A percentile compares a stretch with the other conserved stretches of the same genome.
Evolutionary conservation across 1,284 basidiomycete species (phyloP).

Genomic region (Heterobasidion occidentale): DNA sequence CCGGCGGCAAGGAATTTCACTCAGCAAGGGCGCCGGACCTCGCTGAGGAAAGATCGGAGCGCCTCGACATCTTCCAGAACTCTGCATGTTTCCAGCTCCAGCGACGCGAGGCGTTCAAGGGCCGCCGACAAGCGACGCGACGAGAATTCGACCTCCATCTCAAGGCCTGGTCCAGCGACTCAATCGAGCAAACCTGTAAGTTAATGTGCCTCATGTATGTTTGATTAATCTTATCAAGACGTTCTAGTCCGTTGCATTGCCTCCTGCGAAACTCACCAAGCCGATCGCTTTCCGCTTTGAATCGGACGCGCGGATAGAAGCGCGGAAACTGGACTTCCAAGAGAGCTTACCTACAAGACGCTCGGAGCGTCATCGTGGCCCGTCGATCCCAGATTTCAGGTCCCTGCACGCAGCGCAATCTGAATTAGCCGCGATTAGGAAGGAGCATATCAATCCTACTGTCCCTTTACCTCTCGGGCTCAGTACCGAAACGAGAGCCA

Average conservation of each 20-base stretch:
- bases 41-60: not conserved
- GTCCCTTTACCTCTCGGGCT: conserved; percentile 39
- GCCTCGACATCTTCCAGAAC: not conserved
- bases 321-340: conserved; percentile 20
- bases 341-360: conserved; percentile 17
- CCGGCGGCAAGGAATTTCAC: not conserved
- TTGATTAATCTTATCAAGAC: not conserved
- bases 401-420: conserved; percentile 43
- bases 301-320: conserved; percentile 34
- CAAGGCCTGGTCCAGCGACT: not conserved
- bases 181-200: not conserved
- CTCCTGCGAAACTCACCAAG: conserved; percentile 33
- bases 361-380: conserved; percentile 12
- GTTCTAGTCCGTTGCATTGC: conserved; percentile 18
- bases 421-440: conserved; percentile 30
- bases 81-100: not conserved
- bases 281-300: conserved; percentile 45
- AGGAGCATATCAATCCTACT: conserved; percentile 35
- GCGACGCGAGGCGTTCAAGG: not conserved
- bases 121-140: not conserved
- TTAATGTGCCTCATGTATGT: not conserved
- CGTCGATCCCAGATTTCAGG: conserved; percentile 45
- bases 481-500: conserved; percentile 44
- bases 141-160: not conserved
- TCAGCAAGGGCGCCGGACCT: not conserved